A percentile compares a stretch with the other conserved stretches of the same genome.
phyloP scores from a whole-genome alignment of 1,284 basidiomycete species.

The Cryptococcus sp. region DNA sequence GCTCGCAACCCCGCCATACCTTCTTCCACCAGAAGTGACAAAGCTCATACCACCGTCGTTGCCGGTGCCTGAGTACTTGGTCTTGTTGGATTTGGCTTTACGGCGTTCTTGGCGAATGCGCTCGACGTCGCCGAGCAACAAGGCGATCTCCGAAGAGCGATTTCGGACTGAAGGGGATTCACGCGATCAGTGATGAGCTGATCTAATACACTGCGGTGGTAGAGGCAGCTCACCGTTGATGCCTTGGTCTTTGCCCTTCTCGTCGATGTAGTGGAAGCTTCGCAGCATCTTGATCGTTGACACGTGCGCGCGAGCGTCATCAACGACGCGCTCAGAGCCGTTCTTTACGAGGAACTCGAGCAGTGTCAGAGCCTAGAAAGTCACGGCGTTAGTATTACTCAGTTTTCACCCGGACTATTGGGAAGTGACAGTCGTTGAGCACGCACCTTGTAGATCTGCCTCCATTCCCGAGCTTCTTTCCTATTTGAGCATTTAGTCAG shows the following conservation, averaged over 20 bases:
- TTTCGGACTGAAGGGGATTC: slow-evolving; percentile 73
- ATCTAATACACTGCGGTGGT: not conserved
- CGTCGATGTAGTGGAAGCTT: slow-evolving; percentile 98
- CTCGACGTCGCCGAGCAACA: slow-evolving; percentile 87
- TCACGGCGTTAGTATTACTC: not conserved
- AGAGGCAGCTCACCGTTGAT: slow-evolving; percentile 71
- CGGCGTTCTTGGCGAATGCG: slow-evolving; percentile 84
- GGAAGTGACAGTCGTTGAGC: not conserved
- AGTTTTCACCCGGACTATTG: not conserved
- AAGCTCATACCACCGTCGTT: slow-evolving; percentile 65
- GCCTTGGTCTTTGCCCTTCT: slow-evolving; percentile 99
- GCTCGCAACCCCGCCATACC: slow-evolving; percentile 82
- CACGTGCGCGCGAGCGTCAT: slow-evolving; percentile 92
- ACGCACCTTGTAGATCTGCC: slow-evolving; percentile 94
- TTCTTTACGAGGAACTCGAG: slow-evolving; percentile 97
- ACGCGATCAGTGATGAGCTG: not conserved
- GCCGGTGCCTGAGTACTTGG: slow-evolving; percentile 86
- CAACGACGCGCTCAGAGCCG: slow-evolving; percentile 97
- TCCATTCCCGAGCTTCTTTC: slow-evolving; percentile 97
- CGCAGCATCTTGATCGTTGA: slow-evolving; percentile 96
- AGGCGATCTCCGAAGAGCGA: slow-evolving; percentile 86
- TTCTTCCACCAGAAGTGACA: slow-evolving; percentile 51
- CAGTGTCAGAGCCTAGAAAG: slow-evolving; percentile 76
- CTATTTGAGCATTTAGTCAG: slow-evolving; percentile 69
- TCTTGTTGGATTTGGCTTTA: slow-evolving; percentile 89